phyloP scores from a whole-genome alignment of 176 grass and related monocot genomes.

The Triticum turgidum region DNA sequence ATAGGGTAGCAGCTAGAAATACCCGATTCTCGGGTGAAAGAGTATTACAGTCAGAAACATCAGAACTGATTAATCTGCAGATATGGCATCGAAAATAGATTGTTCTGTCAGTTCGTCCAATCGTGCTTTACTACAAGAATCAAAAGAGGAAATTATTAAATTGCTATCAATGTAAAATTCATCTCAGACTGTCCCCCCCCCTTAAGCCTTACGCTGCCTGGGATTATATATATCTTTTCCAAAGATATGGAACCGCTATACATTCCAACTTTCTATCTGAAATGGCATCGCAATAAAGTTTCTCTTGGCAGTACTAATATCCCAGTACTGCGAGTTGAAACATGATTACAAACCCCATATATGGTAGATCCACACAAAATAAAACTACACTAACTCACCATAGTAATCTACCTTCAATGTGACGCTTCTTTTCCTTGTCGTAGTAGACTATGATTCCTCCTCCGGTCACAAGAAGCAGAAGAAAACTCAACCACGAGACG shows the following conservation, averaged over 20 bases:
- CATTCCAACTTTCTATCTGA: neutral
- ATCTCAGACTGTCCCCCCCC: neutral
- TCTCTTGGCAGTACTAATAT: neutral
- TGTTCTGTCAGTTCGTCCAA: neutral
- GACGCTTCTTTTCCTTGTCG: slow-evolving; percentile 76
- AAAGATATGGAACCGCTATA: neutral
- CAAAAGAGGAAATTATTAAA: neutral
- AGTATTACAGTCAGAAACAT: neutral
- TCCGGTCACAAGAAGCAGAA: slow-evolving; percentile 79
- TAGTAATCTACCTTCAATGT: slow-evolving; percentile 90
- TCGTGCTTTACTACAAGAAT: neutral
- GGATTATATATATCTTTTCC: neutral
- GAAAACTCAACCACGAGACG: slow-evolving; percentile 81
- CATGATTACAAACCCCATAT: neutral
- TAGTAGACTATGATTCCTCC: slow-evolving; percentile 72
- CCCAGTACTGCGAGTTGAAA: neutral
- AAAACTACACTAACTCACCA: slow-evolving; percentile 58
- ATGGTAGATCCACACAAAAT: neutral
- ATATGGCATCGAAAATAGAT: neutral
- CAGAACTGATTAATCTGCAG: neutral
- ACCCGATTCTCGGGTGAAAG: neutral
- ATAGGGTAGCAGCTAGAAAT: neutral
- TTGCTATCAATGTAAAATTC: neutral
- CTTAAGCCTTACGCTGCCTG: neutral
- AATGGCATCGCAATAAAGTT: neutral